Evolutionary conservation across 2,329 filamentous ascomycete species (phyloP), one percentile per base, ranked within the genome.

Genomic region (Penicillium sp.): DNA sequence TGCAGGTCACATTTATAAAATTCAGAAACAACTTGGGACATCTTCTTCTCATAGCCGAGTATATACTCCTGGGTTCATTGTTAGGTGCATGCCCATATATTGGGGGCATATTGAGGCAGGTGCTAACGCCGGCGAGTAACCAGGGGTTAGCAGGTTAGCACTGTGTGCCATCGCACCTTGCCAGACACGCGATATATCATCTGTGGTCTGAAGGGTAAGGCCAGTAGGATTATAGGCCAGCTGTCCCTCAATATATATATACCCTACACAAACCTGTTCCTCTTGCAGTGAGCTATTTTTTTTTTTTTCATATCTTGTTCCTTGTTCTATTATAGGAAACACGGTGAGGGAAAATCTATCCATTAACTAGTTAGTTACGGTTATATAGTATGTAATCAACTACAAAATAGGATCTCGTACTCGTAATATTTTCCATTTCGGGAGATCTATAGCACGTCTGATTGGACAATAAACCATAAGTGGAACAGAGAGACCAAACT

Each of bases 241-340:
- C 10, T 31, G 12, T 31, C 30, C 4, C 30, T 31, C 11, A 4
- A 12, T 31, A 31, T 30, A 30, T 28, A 31, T 31, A 31, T 6
- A 31, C 30, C 28, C 28, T 12, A 31, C 11, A 5, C 30, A 31
- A 11, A 5, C 12, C 30, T 31, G 9, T 30, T 30, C 2, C 22
- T n/a, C 2, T 10, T 14, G 17, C 4, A 37, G 17, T 40, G 14
- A 11, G 22, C 26, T 14, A 16, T 26, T 17, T n/a, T n/a, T n/a
- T n/a, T n/a, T n/a, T 5, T 12, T 30, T 16, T 50, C 51, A 37
- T 51, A 55, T 51, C n/a, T 55, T 42, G 45, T 51, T 42, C 16
- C 22, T 17, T 5, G 11, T 10, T 51, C 47, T 28, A 16, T 31
- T 37, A 22, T 48, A 22, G 43, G 47, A n/a, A 55, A 51, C 33